Evolutionary conservation across 2,329 filamentous ascomycete genomes (phyloP).

Genomic region (Nemania bipapillata): DNA sequence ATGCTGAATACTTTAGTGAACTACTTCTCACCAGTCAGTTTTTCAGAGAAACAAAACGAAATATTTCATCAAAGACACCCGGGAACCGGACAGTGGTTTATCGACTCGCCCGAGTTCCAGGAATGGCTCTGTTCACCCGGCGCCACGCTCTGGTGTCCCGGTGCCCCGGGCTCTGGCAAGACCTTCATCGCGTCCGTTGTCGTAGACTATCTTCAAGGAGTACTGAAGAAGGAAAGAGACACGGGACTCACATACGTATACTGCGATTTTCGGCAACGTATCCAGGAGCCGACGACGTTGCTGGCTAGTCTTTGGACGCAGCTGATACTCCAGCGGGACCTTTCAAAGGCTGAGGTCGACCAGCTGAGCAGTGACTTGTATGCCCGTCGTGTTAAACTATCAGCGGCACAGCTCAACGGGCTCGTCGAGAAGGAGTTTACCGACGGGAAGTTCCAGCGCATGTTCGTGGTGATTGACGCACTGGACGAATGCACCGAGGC

Average conservation of each 20-base stretch:
- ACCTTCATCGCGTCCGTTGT: slow-evolving; percentile 23
- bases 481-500: slow-evolving; percentile 27
- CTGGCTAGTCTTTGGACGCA: slow-evolving; percentile 20
- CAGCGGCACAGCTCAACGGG: slow-evolving; percentile 20
- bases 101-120: slow-evolving; percentile 17
- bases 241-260: slow-evolving; percentile 27
- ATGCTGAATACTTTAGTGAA: slow-evolving; percentile 21
- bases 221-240: slow-evolving; percentile 16
- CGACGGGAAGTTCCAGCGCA: slow-evolving; percentile 14
- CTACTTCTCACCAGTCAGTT: slow-evolving; percentile 19
- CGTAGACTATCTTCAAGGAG: slow-evolving; percentile 16
- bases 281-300: slow-evolving; percentile 17
- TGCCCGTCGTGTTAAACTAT: slow-evolving; percentile 15
- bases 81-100: slow-evolving; percentile 17
- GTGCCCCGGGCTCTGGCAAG: slow-evolving; percentile 23
- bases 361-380: slow-evolving; percentile 25
- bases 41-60: slow-evolving; percentile 24
- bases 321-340: slow-evolving; percentile 15
- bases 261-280: slow-evolving; percentile 27
- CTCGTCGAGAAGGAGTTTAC: slow-evolving; percentile 25
- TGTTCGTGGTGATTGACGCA: slow-evolving; percentile 25
- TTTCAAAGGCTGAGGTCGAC: slow-evolving; percentile 13
- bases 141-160: slow-evolving; percentile 25
- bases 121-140: slow-evolving; percentile 12
- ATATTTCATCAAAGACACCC: slow-evolving; percentile 18